Evolutionary conservation across 73 alveolate species (phyloP).

Genomic region (Symbiodinium pilosum): DNA sequence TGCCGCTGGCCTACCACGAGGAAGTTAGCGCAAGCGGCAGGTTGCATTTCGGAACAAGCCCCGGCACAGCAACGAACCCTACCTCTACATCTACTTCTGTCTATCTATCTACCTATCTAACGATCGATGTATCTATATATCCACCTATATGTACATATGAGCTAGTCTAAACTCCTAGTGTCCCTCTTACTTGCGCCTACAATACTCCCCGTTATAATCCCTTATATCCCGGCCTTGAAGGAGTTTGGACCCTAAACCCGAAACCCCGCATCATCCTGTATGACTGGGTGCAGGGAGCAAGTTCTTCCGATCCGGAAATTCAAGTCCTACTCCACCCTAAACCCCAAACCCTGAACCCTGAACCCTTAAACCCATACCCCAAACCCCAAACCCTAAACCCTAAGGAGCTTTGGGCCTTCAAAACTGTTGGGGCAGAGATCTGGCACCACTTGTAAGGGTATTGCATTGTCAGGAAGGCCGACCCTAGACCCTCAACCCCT

Average conservation of each 20-base stretch:
- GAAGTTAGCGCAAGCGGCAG: too few relatives aligned
- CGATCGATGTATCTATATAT: too few relatives aligned
- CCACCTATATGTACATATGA: neutral
- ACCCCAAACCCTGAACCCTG: neutral
- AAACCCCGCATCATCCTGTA: too few relatives aligned
- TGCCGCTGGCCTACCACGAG: too few relatives aligned
- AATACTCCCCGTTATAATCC: neutral
- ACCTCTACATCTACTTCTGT: neutral
- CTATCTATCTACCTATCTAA: neutral
- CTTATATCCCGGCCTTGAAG: neutral
- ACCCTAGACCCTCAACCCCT: too few relatives aligned
- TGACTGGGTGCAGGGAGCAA: neutral
- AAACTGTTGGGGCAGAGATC: neutral
- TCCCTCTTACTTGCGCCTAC: neutral
- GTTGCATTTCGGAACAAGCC: too few relatives aligned
- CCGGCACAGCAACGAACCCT: too few relatives aligned
- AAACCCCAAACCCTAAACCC: neutral
- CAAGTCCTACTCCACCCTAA: too few relatives aligned
- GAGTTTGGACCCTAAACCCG: neutral
- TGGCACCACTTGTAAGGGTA: neutral
- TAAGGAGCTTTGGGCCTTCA: neutral
- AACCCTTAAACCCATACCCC: neutral
- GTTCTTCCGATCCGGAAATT: neutral
- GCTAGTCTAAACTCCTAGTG: too few relatives aligned
- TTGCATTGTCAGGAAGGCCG: neutral